These are phyloP conservation scores for Camellia granthamiana DNA, from an alignment of 148 eudicot genomes.

Conservation along the genomic window DNA sequence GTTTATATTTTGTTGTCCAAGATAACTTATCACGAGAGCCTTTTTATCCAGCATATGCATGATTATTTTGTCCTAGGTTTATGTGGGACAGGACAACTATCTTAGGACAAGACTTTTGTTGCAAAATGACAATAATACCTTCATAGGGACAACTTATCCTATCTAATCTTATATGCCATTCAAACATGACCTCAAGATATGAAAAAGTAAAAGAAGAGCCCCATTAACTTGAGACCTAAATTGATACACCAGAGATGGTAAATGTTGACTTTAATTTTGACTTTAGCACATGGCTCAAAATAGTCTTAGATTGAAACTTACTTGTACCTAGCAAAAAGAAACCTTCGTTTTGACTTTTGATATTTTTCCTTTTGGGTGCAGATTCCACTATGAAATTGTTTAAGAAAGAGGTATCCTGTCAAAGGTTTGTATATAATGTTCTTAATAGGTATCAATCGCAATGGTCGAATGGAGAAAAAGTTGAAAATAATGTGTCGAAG, in stretches of 20 bases:
- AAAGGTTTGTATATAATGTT: slow-evolving; percentile 37
- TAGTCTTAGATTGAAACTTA: no score
- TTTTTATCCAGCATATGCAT: no score
- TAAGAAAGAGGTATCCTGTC: slow-evolving; percentile 39
- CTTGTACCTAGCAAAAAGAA: neutral
- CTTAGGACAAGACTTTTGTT: no score
- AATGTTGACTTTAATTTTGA: neutral
- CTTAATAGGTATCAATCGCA: slow-evolving; percentile 45
- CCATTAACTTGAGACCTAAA: neutral
- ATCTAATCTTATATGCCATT: no score
- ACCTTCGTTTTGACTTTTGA: neutral
- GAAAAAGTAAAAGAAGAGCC: neutral
- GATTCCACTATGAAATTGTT: slow-evolving; percentile 33
- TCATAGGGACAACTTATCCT: no score
- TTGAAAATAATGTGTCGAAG: slow-evolving; percentile 14
- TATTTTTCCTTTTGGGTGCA: slow-evolving; percentile 13
- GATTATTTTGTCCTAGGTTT: no score
- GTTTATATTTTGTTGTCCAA: no score
- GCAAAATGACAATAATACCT: no score
- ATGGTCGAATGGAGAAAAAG: slow-evolving; percentile 38
- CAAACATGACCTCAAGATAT: neutral
- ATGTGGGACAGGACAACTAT: no score
- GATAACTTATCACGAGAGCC: no score
- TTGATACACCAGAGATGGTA: neutral
- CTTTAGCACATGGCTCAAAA: neutral